Conservation (phyloP, 2,329 filamentous ascomycete species). For the Fusarium sambucinum region DNA sequence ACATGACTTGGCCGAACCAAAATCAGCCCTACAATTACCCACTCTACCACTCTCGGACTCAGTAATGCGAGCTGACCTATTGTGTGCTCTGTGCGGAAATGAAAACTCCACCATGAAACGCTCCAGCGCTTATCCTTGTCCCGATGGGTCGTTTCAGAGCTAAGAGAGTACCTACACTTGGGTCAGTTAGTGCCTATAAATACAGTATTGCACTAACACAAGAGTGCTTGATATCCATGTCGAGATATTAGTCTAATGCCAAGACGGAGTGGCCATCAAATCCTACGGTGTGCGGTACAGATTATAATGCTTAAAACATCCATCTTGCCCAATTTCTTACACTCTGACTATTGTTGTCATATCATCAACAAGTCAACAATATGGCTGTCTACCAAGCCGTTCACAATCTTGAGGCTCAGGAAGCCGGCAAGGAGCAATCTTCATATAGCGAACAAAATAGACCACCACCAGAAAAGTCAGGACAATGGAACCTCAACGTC, state of each 20-base stretch:
- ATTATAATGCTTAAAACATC: neutral
- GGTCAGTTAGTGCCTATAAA: accelerated
- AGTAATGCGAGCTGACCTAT: neutral
- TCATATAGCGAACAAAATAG: neutral
- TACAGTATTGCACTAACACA: neutral
- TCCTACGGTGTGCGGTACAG: neutral
- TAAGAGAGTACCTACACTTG: neutral
- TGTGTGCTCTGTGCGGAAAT: neutral
- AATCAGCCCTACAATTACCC: neutral
- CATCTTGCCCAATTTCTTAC: too few species aligned
- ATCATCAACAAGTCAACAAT: neutral
- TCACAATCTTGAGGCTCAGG: neutral
- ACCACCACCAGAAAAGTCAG: neutral
- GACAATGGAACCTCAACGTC: neutral
- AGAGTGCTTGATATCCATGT: too few species aligned
- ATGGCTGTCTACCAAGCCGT: neutral
- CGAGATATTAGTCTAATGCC: neutral
- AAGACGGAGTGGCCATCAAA: neutral
- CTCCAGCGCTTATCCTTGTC: neutral
- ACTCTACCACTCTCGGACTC: neutral
- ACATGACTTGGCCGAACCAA: too few species aligned
- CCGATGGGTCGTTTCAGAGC: neutral
- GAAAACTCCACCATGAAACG: neutral
- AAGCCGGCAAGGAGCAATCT: neutral
- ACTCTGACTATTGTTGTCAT: neutral